Evolutionary conservation across 176 grass and related monocot species (phyloP), one percentile per base, ranked within the genome.

Genomic region (Urochloa ruziziensis): DNA sequence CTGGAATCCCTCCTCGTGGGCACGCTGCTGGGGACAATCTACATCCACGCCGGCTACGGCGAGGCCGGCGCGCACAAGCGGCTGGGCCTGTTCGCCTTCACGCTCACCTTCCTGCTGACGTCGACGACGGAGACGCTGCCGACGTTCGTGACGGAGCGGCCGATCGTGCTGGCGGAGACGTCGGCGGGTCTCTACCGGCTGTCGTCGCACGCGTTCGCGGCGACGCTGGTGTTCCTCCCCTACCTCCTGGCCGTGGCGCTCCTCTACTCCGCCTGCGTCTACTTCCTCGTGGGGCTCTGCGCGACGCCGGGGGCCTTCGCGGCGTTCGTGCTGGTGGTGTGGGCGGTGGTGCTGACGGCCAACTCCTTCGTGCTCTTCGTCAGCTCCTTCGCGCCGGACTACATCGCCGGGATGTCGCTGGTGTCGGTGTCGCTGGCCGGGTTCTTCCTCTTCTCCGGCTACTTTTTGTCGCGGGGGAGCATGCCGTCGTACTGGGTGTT

Each of bases 401-500:
- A 94, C 91, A 95, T 98, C 53, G 93, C 96, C 0, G 96, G 96
- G 2, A 98, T 87, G 84, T 95, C 93, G n/a, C 72, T 98, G 14
- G 89, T 98, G 13, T 91, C 91, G 0, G 80, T 95, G 19, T 91
- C 91, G 2, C 85, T 98, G 0, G 93, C 96, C 0, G 93, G 91
- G 0, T 98, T 98, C 91, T 98, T 98, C 70, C 96, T 98, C 82
- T 98, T 98, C 93, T 98, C 96, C 3, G 96, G 96, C 35, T 98
- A 98, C 91, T 98, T 98, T 79, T 62, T 98, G 32, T 70, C 96
- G 21, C 80, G 78, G 47, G 93, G 87, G 74, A 98, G 93, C 79
- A 98, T 90, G 96, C 96, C 96, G 58, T n/a, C 62, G 3, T 98
- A 94, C 85, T 98, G 96, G 96, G 85, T 95, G 48, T 93, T 94